Base-by-base conservation (phyloP, 257 asterid genomes). In the Henckelia pumila region DNA sequence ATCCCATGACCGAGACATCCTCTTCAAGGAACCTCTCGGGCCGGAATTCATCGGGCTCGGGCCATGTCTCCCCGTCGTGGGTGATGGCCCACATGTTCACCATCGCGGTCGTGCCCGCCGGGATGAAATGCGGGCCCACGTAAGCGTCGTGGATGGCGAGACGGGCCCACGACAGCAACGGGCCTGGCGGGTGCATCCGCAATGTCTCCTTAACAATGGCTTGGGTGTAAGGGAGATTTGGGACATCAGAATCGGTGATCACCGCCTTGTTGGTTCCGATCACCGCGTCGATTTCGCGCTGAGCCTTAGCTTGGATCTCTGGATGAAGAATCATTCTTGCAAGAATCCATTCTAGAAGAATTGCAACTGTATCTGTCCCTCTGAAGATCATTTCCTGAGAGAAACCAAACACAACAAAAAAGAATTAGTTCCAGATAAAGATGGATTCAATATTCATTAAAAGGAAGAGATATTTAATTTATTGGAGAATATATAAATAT, bases 1-100 rank as follows among this genome's bases (percentile, higher is more conserved):
- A 76, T n/a, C 96, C 96, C 88, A 83, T 78, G 17, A 87, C 76
- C 16, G 81, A 25, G 0, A 82, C 75, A 14, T 89, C 95, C 0
- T 75, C 79, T 2, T 78, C 80, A 19, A 87, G 16, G 50, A 87
- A 89, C 77, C 96, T 85, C 35, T 85, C 86, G 0, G 96, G 96
- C 58, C 23, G 28, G 66, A 82, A 89, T 14, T 65, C 59, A 2
- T 71, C 77, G 0, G 95, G 85, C 64, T 85, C 82, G 0, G 88
- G 57, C 97, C 97, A 89, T 0, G 84, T 44, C 57, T 17, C 76
- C 0, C 59, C 80, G 4, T 87, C 83, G 23, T 87, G 97, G 0
- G 95, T 81, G 40, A 89, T 89, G 28, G 91, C 93, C 91, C 89
- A 89, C 97, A 89, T 89, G 87, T 89, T 89, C 21, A 89, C 97